These are phyloP conservation scores for Gloeophyllum trabeum DNA, from an alignment of 768 basidiomycete species.

Conservation along the genomic window DNA sequence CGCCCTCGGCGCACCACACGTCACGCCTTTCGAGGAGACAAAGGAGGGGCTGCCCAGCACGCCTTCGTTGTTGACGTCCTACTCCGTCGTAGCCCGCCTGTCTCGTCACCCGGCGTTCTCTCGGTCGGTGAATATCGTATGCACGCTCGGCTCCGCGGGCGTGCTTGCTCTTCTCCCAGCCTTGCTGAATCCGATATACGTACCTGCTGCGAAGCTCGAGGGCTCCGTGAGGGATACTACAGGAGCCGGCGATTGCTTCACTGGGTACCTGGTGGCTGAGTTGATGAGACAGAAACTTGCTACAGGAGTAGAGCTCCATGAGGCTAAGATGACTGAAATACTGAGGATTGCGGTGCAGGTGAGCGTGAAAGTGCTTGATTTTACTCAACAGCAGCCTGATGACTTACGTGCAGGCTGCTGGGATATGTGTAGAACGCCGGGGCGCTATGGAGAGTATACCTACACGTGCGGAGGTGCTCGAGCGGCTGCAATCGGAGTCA, in stretches of 20 bases:
- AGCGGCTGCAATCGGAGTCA: no score
- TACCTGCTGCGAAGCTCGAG: slow-evolving; percentile 36
- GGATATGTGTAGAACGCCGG: slow-evolving; percentile 45
- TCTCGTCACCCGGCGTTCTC: slow-evolving; percentile 13
- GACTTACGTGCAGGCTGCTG: slow-evolving; percentile 37
- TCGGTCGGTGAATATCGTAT: slow-evolving; percentile 34
- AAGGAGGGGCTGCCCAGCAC: not conserved
- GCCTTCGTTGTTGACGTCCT: slow-evolving; percentile 9
- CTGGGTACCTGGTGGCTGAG: slow-evolving; percentile 46
- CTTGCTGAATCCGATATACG: slow-evolving; percentile 16
- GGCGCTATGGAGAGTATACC: slow-evolving; percentile 54
- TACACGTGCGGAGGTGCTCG: slow-evolving; percentile 24
- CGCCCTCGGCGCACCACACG: slow-evolving; percentile 1
- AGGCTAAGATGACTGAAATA: slow-evolving; percentile 13
- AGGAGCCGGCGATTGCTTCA: slow-evolving; percentile 56
- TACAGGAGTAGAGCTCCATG: not conserved
- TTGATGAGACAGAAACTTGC: slow-evolving; percentile 30
- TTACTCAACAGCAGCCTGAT: not conserved
- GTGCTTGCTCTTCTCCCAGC: slow-evolving; percentile 30
- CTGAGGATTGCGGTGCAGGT: slow-evolving; percentile 33
- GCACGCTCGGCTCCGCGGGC: slow-evolving; percentile 43
- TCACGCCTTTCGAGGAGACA: no score
- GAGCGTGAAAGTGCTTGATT: slow-evolving; percentile 5
- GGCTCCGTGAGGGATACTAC: slow-evolving; percentile 38
- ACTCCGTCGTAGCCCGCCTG: slow-evolving; percentile 12